Base-by-base conservation (phyloP, 306 rosid genomes). In the Lagenaria siceraria region DNA sequence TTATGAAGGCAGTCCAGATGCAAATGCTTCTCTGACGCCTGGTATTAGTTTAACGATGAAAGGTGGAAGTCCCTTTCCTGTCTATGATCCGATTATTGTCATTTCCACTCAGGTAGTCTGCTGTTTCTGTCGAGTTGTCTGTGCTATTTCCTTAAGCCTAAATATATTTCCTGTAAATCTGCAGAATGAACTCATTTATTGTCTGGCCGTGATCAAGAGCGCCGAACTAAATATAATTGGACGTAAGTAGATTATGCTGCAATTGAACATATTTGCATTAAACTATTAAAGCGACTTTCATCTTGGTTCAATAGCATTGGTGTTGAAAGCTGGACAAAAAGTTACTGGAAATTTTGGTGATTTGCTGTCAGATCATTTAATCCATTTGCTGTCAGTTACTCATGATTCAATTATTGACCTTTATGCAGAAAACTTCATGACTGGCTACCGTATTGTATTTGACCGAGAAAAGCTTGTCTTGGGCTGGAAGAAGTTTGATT, bases 401-500 rank as follows among this genome's bases (percentile, higher is more conserved):
- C 55, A 76, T 79, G 61, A 19, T 38, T 82, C 79, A 80, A 40
- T 49, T 78, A 25, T 78, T 76, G 61, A 62, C 79, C 58, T 80
- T 77, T 66, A 82, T 82, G 80, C 95, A 94, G 98, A 92, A 86
- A 94, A 94, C 88, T 94, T 89, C 80, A 92, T 94, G 98, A 85
- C 96, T 11, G 97, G 97, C 76, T 87, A 94, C 87, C 90, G 73
- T 17, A 92, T 94, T 29, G 90, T 94, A 78, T 94, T 90, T 85
- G 96, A 92, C 83, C 85, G 98, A 42, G 96, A 94, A 85, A 92
- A 85, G 81, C 84, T 89, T 71, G 73, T 82, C 58, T 35, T 94
- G 82, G 97, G 98, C 83, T 94, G 98, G 96, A 92, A 85, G 88
- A 89, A 94, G 83, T 90, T 76, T 82, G 90, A 92, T 74, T 89